Percentiles rank a stretch among this genome's conserved stretches.
phyloP scores from a whole-genome alignment of 306 rosid genomes.

The Begonia peltatifolia region DNA sequence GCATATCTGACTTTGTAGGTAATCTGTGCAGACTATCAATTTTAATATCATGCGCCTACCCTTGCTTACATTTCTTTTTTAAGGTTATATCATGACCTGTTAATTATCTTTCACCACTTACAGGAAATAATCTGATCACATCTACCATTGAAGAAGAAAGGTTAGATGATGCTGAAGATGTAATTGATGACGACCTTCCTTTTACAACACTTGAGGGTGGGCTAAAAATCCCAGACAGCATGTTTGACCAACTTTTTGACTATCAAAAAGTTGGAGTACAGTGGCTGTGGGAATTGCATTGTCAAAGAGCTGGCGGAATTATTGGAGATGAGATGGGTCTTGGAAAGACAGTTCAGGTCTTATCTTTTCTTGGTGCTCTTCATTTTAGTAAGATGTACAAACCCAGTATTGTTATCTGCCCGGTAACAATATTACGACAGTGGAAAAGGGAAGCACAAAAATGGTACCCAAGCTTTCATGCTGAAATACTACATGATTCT shows the following conservation, averaged over 20 bases:
- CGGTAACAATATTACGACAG: slow-evolving; percentile 86
- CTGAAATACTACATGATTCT: slow-evolving; percentile 78
- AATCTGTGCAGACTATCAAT: too few species aligned
- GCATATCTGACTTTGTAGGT: too few species aligned
- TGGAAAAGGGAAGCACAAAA: slow-evolving; percentile 91
- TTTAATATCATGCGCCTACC: too few species aligned
- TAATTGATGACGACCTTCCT: slow-evolving; percentile 36
- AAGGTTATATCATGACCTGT: background rate
- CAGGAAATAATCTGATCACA: slow-evolving; percentile 20
- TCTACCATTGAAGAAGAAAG: slow-evolving; percentile 47
- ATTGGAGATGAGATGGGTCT: slow-evolving; percentile 99
- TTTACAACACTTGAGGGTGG: slow-evolving; percentile 79
- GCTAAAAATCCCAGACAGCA: slow-evolving; percentile 52
- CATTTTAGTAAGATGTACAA: slow-evolving; percentile 86
- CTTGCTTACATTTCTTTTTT: too few species aligned
- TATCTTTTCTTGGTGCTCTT: slow-evolving; percentile 83
- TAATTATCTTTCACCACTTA: slow-evolving; percentile 35
- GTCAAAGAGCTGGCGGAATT: slow-evolving; percentile 97
- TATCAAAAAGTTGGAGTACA: slow-evolving; percentile 95
- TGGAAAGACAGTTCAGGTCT: slow-evolving; percentile 88
- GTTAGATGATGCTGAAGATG: slow-evolving; percentile 31
- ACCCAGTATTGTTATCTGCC: slow-evolving; percentile 85
- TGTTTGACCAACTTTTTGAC: slow-evolving; percentile 77
- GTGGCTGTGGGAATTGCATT: slow-evolving; percentile 98
- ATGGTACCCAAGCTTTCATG: slow-evolving; percentile 80